phyloP scores from a whole-genome alignment of 345 rosid species.

The Salix brachista region DNA sequence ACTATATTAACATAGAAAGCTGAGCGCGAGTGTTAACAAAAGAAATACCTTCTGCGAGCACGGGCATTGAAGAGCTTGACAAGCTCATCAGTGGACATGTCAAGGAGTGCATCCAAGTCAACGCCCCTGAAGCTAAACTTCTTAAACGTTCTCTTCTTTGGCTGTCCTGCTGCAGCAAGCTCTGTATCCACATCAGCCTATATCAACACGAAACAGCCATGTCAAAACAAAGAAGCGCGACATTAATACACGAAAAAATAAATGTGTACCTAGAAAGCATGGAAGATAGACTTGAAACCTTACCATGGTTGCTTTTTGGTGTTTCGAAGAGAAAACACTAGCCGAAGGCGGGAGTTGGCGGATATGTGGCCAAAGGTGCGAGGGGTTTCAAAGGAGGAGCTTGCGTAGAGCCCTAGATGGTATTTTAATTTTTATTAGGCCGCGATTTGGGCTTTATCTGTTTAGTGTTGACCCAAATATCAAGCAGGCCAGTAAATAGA shows the following conservation, averaged over 20 bases:
- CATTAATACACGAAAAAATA: not conserved
- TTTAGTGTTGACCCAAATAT: not conserved
- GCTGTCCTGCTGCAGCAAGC: slow-evolving; percentile 24
- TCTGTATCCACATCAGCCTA: slow-evolving; percentile 47
- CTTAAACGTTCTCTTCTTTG: slow-evolving; percentile 34
- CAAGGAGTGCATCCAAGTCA: slow-evolving; percentile 35
- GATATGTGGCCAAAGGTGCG: slow-evolving; percentile 12
- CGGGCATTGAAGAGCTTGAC: slow-evolving; percentile 27
- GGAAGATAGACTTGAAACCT: not conserved
- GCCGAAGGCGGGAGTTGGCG: not conserved
- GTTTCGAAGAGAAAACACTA: not conserved
- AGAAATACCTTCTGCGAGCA: slow-evolving; percentile 26
- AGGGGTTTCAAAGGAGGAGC: not conserved
- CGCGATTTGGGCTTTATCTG: not conserved
- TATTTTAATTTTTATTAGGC: not conserved
- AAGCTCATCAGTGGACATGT: slow-evolving; percentile 31
- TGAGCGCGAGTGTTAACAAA: not conserved
- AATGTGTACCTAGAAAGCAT: not conserved
- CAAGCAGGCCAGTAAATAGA: not conserved
- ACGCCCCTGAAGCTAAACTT: slow-evolving; percentile 36
- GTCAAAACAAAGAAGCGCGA: not conserved
- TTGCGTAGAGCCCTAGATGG: slow-evolving; percentile 7
- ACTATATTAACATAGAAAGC: too few species aligned
- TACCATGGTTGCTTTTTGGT: slow-evolving; percentile 31
- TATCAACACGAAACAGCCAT: not conserved